Conservation (phyloP, 352 stramenopile species). For the Phytophthora pisi region DNA sequence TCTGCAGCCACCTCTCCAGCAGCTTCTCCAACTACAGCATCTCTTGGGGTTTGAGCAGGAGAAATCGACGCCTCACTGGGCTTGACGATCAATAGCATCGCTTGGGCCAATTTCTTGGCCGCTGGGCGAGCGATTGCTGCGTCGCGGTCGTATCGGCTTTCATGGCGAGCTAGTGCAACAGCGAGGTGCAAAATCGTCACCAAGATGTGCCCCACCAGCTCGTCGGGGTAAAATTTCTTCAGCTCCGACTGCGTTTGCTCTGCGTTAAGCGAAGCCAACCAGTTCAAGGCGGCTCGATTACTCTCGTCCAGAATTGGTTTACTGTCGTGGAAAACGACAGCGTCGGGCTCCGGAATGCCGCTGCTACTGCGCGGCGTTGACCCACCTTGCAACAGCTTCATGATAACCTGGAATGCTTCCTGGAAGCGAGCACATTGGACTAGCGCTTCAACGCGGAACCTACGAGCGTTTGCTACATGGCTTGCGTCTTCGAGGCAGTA, state of each 20-base stretch:
- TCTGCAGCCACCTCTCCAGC: not conserved
- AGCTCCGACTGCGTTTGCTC: constrained; percentile 21
- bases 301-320: constrained; percentile 45
- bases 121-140: constrained; percentile 19
- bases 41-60: constrained; percentile 1
- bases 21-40: not conserved
- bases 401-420: constrained; percentile 52
- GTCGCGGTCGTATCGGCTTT: constrained; percentile 38
- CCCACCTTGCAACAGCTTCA: constrained; percentile 31
- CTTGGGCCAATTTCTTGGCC: constrained; percentile 41
- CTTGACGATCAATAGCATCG: constrained; percentile 28
- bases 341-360: constrained; percentile 1
- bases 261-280: constrained; percentile 38
- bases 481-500: constrained; percentile 52
- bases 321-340: constrained; percentile 37
- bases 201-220: constrained; percentile 40
- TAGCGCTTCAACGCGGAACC: constrained; percentile 58
- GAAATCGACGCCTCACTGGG: not conserved
- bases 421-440: constrained; percentile 56
- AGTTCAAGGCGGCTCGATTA: constrained; percentile 41
- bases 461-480: constrained; percentile 58
- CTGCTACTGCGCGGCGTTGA: constrained; percentile 23
- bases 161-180: constrained; percentile 34
- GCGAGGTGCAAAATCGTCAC: constrained; percentile 37
- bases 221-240: constrained; percentile 24